phyloP scores from a whole-genome alignment of 2,329 filamentous ascomycete species.

The Lasiodiplodia theobromae region DNA sequence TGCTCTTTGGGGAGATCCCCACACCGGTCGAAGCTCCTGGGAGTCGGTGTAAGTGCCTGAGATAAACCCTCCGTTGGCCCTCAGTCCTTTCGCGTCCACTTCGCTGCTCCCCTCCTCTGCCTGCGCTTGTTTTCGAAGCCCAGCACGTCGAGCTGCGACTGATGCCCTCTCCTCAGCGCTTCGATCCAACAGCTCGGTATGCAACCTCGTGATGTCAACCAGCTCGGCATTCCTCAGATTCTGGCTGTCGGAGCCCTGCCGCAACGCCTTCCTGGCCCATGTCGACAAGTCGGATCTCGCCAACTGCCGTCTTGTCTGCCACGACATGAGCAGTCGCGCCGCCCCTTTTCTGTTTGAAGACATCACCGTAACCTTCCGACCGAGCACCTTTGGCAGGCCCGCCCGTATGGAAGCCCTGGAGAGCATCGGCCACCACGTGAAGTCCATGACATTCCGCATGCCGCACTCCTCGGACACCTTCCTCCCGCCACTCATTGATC shows the following conservation, averaged over 20 bases:
- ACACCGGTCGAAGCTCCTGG: conserved; percentile 47
- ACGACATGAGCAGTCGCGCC: conserved; percentile 73
- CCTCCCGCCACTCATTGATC: conserved; percentile 83
- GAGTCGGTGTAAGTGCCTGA: conserved; percentile 29
- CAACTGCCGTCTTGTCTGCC: conserved; percentile 69
- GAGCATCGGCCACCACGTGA: conserved; percentile 79
- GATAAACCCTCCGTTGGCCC: conserved; percentile 27
- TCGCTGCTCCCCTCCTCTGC: conserved; percentile 17
- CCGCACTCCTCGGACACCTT: conserved; percentile 81
- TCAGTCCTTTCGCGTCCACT: conserved; percentile 30
- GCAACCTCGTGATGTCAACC: conserved; percentile 57
- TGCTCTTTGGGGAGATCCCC: conserved; percentile 60
- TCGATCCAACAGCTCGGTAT: conserved; percentile 55
- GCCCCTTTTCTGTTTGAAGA: conserved; percentile 74
- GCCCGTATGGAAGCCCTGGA: conserved; percentile 76
- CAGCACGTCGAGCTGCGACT: conserved; percentile 34
- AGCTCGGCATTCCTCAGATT: conserved; percentile 58
- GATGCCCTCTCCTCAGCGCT: conserved; percentile 43
- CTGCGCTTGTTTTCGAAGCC: neutral
- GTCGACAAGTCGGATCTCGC: conserved; percentile 52
- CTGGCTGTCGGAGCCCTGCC: conserved; percentile 57
- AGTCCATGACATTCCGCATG: conserved; percentile 78
- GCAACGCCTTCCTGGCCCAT: conserved; percentile 52
- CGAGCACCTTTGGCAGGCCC: conserved; percentile 78
- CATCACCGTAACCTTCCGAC: conserved; percentile 73